Evolutionary conservation across 768 basidiomycete genomes (phyloP), one percentile per base, ranked within the genome.

Genomic region (Mycena haematopus): DNA sequence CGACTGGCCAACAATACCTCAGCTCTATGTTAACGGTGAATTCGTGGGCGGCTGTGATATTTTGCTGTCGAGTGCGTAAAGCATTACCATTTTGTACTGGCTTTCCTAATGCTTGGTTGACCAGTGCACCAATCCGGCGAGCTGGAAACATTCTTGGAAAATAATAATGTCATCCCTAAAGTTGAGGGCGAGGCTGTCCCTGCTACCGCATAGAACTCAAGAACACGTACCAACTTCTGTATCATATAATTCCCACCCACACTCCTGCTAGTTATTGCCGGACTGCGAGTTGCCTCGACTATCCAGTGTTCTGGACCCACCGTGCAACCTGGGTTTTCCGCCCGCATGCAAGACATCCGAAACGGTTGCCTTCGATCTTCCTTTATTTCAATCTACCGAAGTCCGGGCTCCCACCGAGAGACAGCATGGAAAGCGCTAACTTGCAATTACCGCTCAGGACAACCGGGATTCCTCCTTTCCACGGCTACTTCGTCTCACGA

Each of bases 41-140:
- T 99, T 99, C 70, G 82, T 99, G 44, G 96, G 96, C 33, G 97
- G 96, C 56, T 97, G 96, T 74, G 96, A 99, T 78, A 98, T 99
- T 68, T 77, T 98, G 22, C 75, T 98, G 27, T 85, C 87, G 66
- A 97, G 94, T 95, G 71, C 78, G 94, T 87, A 19, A 62, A 60
- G 58, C 22, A 58, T 52, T 31, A 40, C 45, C 46, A 24, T 54
- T 33, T 2, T 17, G 10, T n/a, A n/a, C n/a, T n/a, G 50, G 57
- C 51, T 33, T 54, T 42, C 50, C 52, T 29, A 24, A 21, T 33
- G 9, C 36, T 40, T 44, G 58, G 35, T 53, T 2, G 19, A 9
- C 29, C 67, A 96, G 95, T 99, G 96, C 96, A 98, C 74, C 94
- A 96, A 78, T 91, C 88, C 8, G 96, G 96, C 57, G 95, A 98